Base-by-base conservation (phyloP, 108 stramenopile species). In the Nitzschia sp. region DNA sequence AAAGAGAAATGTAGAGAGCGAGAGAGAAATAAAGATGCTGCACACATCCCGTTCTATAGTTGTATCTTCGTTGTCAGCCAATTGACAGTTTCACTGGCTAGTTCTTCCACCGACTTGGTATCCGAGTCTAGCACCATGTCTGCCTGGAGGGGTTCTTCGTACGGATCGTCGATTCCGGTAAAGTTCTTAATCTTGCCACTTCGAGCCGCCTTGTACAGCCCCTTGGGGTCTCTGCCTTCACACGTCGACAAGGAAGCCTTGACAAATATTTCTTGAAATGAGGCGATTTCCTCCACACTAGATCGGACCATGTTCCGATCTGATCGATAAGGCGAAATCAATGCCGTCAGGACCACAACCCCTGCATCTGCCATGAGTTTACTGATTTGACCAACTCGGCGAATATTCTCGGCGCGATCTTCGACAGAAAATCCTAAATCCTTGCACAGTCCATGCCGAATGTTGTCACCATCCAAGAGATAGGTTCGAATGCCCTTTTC, bases 161-260 rank as follows among this genome's bases (percentile, higher is more conserved):
- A 97, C 8, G 96, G 96, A 35, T 89, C 94, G 63, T 83, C 82
- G 19, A 97, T 88, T 3, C 96, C 96, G 13, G 96, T 97, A 80
- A 96, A 94, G 74, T 83, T 79, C 68, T 89, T 87, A 61, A 97
- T 85, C 59, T 94, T 86, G 52, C 96, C 96, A 25, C 84, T 80
- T 53, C 84, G 71, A 16, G 94, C 96, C 80, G 89, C 76, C 36
- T 76, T 71, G 71, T 94, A 96, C 19, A 96, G 70, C 48, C 90
- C 89, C 74, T 97, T 97, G 19, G 94, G 93, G 69, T 97, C 95
- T 6, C 96, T 78, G 55, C 76, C 44, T 63, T 94, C 87, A 57
- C 92, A 94, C 0, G 81, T 85, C 22, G 80, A 68, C 6, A 97
- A 58, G 45, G 80, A 80, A 34, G 94, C 94, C 48, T 90, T 73